These are phyloP conservation scores for Rhizoctonia solani DNA, from an alignment of 1,284 basidiomycete genomes.

Conservation along the genomic window DNA sequence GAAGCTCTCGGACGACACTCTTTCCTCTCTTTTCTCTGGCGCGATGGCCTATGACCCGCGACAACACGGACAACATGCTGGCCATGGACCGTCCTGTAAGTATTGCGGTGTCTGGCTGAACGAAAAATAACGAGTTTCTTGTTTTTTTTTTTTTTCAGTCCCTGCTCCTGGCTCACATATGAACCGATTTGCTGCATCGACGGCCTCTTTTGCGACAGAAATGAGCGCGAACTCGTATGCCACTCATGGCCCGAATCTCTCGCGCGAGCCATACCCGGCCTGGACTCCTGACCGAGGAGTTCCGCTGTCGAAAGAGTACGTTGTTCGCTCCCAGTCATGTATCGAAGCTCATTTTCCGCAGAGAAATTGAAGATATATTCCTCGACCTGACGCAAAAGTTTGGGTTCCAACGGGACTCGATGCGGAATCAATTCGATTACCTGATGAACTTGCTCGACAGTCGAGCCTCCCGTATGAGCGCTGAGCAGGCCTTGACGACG, in stretches of 20 bases:
- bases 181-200: conserved; percentile 33
- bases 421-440: conserved; percentile 93
- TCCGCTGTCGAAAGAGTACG: conserved; percentile 86
- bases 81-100: conserved; percentile 33
- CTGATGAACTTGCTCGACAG: conserved; percentile 97
- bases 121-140: background rate
- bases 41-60: conserved; percentile 23
- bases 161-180: conserved; percentile 11
- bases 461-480: conserved; percentile 94
- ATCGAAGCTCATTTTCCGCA: conserved; percentile 3
- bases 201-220: conserved; percentile 45
- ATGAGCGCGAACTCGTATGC: conserved; percentile 61
- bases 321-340: background rate
- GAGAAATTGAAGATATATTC: conserved; percentile 96
- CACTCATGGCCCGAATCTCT: conserved; percentile 56
- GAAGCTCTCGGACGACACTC: background rate
- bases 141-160: conserved; percentile 8
- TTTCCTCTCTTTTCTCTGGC: conserved; percentile 11
- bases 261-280: conserved; percentile 85
- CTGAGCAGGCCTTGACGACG: conserved; percentile 91
- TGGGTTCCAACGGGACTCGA: conserved; percentile 92
- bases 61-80: conserved; percentile 27
- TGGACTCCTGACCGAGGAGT: conserved; percentile 94
- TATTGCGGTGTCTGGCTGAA: background rate
- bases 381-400: conserved; percentile 98